Percentiles rank a stretch among this genome's conserved stretches.
phyloP scores from a whole-genome alignment of 108 stramenopile genomes.

The Conticribra weissflogii region DNA sequence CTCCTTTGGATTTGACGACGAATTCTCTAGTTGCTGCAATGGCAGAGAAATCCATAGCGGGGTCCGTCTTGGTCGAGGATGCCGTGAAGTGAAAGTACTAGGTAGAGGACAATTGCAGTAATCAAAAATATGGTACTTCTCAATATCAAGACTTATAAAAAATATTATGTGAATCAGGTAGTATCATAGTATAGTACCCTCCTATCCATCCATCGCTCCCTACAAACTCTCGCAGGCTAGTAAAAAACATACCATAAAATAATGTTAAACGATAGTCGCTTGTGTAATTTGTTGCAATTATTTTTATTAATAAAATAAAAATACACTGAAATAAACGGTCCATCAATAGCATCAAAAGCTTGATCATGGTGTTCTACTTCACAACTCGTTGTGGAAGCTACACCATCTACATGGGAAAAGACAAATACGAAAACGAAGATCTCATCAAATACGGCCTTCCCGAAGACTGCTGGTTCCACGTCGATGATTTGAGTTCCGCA shows the following conservation, averaged over 20 bases:
- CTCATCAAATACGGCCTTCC: conserved; percentile 95
- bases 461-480: conserved; percentile 94
- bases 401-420: conserved; percentile 87
- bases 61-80: neutral
- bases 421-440: conserved; percentile 98
- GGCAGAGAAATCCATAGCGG: no score
- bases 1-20: neutral
- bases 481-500: conserved; percentile 96
- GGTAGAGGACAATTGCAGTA: no score
- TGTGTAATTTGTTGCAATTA: no score
- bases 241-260: no score
- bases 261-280: no score
- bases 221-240: no score
- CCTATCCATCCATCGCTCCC: no score
- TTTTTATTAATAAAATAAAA: no score
- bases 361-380: conserved; percentile 81
- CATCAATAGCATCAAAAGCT: neutral
- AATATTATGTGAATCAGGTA: no score
- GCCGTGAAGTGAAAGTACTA: neutral
- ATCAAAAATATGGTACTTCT: no score
- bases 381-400: conserved; percentile 71
- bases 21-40: neutral
- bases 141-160: no score
- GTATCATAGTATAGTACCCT: no score
- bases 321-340: neutral